Percentiles rank a stretch among this genome's conserved stretches.
phyloP scores from a whole-genome alignment of 768 basidiomycete species.

The Solioccasus polychromus region DNA sequence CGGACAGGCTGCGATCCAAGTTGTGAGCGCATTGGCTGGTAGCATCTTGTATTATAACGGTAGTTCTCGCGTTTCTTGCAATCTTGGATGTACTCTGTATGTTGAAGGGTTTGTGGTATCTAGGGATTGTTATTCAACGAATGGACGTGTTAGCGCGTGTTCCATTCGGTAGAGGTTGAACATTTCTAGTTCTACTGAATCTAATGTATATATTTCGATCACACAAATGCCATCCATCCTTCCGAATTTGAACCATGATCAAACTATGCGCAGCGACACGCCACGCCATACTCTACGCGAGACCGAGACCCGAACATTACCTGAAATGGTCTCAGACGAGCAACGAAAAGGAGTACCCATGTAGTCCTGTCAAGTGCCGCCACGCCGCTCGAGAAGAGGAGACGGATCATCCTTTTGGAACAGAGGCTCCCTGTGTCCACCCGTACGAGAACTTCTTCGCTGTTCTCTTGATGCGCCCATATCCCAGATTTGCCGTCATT shows the following conservation, averaged over 20 bases:
- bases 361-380: background rate
- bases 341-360: background rate
- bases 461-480: background rate
- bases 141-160: no score
- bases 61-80: no score
- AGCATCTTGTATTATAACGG: no score
- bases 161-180: no score
- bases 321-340: no score
- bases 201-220: constrained; percentile 2
- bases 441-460: background rate
- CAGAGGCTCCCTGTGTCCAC: background rate
- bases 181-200: no score
- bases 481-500: background rate
- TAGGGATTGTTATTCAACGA: no score
- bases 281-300: constrained; percentile 1
- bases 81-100: no score
- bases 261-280: constrained; percentile 13
- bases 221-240: background rate
- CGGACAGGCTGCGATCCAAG: no score
- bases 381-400: background rate
- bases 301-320: background rate
- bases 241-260: constrained; percentile 1
- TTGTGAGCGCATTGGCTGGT: no score
- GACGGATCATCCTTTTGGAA: background rate
- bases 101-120: no score